Conservation (phyloP, 768 basidiomycete genomes). For the Chalciporus pseudorubinellus region DNA sequence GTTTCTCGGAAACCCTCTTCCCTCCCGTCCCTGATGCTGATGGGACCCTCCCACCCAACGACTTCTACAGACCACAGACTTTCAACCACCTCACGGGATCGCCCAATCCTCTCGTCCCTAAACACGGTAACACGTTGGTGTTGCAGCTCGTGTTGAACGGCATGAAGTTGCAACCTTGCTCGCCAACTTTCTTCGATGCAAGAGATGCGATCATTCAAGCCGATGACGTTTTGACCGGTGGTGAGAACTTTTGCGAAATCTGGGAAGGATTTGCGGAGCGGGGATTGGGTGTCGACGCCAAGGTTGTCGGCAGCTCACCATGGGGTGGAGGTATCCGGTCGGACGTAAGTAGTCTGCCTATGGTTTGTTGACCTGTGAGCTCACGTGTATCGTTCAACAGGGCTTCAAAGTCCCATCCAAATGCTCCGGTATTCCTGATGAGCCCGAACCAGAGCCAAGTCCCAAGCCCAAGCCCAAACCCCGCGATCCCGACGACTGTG, state of each 20-base stretch:
- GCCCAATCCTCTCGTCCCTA: conserved; percentile 63
- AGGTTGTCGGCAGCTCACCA: conserved; percentile 71
- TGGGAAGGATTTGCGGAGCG: conserved; percentile 84
- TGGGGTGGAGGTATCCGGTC: conserved; percentile 91
- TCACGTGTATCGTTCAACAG: conserved; percentile 21
- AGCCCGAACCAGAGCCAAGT: conserved; percentile 18
- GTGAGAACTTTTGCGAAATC: conserved; percentile 86
- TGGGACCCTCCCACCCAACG: conserved; percentile 61
- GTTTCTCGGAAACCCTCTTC: conserved; percentile 75
- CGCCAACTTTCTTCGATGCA: conserved; percentile 87
- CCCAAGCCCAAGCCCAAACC: conserved; percentile 32
- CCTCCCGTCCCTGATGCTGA: conserved; percentile 68
- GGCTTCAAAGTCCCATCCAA: conserved; percentile 41
- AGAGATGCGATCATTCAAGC: conserved; percentile 90
- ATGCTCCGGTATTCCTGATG: conserved; percentile 28
- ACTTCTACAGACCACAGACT: conserved; percentile 59
- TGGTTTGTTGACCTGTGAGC: background rate
- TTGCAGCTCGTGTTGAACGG: conserved; percentile 84
- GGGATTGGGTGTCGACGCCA: conserved; percentile 79
- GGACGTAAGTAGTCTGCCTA: conserved; percentile 42
- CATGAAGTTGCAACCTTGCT: conserved; percentile 95
- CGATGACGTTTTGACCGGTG: conserved; percentile 84
- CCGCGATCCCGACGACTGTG: conserved; percentile 34
- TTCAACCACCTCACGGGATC: conserved; percentile 30
- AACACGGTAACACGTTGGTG: conserved; percentile 86